Evolutionary conservation across 208 protist species (phyloP).

Genomic region (Trypanosoma scelopori): DNA sequence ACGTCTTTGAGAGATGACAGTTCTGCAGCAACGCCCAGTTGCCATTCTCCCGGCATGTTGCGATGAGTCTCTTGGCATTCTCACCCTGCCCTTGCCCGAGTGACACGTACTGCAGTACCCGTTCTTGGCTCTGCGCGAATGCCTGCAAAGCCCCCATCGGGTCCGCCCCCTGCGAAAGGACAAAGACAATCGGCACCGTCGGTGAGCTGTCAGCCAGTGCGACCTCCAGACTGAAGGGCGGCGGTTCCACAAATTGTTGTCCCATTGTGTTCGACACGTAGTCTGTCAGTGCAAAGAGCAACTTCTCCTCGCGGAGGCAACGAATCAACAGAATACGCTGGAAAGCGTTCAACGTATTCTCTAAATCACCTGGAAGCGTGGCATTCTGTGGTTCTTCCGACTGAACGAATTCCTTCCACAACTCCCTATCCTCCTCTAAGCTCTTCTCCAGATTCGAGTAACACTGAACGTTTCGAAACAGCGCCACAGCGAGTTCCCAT

Average conservation of each 20-base stretch:
- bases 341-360: constrained; percentile 71
- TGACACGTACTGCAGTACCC: constrained; percentile 90
- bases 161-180: constrained; percentile 97
- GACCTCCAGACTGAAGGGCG: constrained; percentile 90
- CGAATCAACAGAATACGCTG: constrained; percentile 94
- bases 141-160: constrained; percentile 92
- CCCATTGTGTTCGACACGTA: constrained; percentile 93
- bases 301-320: constrained; percentile 94
- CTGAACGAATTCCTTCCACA: constrained; percentile 68
- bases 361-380: constrained; percentile 59
- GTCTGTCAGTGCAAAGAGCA: constrained; percentile 88
- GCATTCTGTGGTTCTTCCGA: constrained; percentile 61
- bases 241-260: constrained; percentile 91
- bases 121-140: constrained; percentile 84
- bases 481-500: constrained; percentile 86
- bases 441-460: constrained; percentile 63
- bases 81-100: constrained; percentile 97
- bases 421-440: constrained; percentile 39
- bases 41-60: constrained; percentile 83
- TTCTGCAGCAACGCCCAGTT: constrained; percentile 97
- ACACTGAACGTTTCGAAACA: constrained; percentile 72
- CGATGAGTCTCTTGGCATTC: constrained; percentile 95
- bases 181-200: constrained; percentile 95
- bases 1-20: constrained; percentile 95
- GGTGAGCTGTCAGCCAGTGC: constrained; percentile 86